Evolutionary conservation across 1,284 basidiomycete species (phyloP).

Genomic region (Schizopora paradoxa): DNA sequence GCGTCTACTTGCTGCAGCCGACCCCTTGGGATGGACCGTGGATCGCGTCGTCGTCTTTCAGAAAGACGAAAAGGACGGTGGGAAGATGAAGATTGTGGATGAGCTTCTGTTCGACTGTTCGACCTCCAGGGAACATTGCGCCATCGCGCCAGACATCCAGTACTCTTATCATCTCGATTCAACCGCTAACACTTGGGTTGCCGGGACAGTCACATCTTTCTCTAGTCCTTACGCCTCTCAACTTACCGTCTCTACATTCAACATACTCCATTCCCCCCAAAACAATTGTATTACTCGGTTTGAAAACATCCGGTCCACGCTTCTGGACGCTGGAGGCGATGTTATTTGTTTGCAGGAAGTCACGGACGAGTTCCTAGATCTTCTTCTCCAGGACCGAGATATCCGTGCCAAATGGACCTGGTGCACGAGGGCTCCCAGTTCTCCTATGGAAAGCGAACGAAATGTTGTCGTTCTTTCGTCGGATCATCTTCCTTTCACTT

Average conservation of each 20-base stretch:
- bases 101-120: slow-evolving; percentile 13
- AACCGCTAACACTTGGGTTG: not conserved
- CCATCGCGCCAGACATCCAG: too few relatives aligned
- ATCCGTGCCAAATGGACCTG: slow-evolving; percentile 12
- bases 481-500: slow-evolving; percentile 13
- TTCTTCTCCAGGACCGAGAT: slow-evolving; percentile 7
- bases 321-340: slow-evolving; percentile 17
- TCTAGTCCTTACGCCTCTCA: not conserved
- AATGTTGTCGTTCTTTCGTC: slow-evolving; percentile 20
- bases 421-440: slow-evolving; percentile 15
- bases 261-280: slow-evolving; percentile 19
- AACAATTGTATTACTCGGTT: slow-evolving; percentile 15
- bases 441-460: slow-evolving; percentile 19
- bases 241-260: slow-evolving; percentile 20
- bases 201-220: too few relatives aligned
- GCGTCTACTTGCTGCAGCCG: slow-evolving; percentile 10
- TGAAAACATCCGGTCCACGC: slow-evolving; percentile 10
- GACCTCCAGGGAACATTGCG: not conserved
- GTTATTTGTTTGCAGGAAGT: slow-evolving; percentile 22
- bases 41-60: slow-evolving; percentile 18
- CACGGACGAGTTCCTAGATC: slow-evolving; percentile 17
- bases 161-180: slow-evolving; percentile 1
- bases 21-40: slow-evolving; percentile 19
- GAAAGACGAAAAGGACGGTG: slow-evolving; percentile 21
- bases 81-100: slow-evolving; percentile 19